Evolutionary conservation across 768 basidiomycete genomes (phyloP), one percentile per base, ranked within the genome.

Genomic region (Hygrophoropsis aurantiaca): DNA sequence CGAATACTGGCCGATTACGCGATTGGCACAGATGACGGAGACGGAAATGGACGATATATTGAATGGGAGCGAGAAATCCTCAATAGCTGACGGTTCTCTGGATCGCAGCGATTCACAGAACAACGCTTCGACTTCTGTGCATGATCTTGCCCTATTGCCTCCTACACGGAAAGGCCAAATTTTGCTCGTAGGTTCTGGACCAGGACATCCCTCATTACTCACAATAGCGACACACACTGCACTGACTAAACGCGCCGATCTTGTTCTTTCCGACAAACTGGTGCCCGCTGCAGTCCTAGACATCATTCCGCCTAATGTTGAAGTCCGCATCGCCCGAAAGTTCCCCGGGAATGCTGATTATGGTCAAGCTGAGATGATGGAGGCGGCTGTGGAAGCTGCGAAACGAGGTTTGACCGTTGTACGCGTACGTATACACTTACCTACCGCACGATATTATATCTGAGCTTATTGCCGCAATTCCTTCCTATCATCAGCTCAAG

Each of bases 341-440:
- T 97, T 95, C 70, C 97, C 97, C 0, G 97, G 97, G 0, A 98
- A 98, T 61, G 91, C 93, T 2, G 95, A 99, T 40, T 86, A 87
- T 11, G 93, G 94, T 2, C 97, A 99, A 64, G 79, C 75, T 30
- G 97, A 98, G 68, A 83, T 98, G 77, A 95, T 97, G 92, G 82
- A 88, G 50, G 81, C 86, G 4, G 97, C 93, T 2, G 70, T 97
- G 8, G 87, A 87, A 25, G 93, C 85, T 11, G 94, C 92, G 0
- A 72, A 67, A 41, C 75, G 74, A 15, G 97, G 95, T 0, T 68
- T 92, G 49, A 87, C 82, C 5, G 94, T 99, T 20, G 88, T 99
- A 26, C 75, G 95, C 44, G 90, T 91, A 58, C 40, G 87, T 74
- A 1, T 33, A 1, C 1, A 21, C 42, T 10, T 32, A 16, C 11